Base-by-base conservation (phyloP, 805 yeast species). In the Cyberlindnera suaveolens region DNA sequence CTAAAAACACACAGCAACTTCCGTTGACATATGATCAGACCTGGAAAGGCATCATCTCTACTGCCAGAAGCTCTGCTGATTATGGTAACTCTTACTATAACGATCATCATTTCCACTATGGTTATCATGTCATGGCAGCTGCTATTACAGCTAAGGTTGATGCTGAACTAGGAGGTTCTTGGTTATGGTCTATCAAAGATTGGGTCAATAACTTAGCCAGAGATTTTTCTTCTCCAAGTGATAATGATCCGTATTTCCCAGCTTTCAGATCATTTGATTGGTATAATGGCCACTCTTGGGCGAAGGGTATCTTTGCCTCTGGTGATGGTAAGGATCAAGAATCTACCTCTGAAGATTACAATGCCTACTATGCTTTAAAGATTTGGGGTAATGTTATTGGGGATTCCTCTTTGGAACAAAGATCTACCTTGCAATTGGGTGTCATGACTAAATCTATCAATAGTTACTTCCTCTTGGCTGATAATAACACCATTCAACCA, bases 311-410 rank as follows among this genome's bases (percentile, higher is more conserved):
- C 16, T 80, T 76, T 53, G 72, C 77, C 30, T 71, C 80, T 47
- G 85, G 85, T 7, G 90, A 84, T 61, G 90, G 91, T 26, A 80
- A 80, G 51, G 85, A 83, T 60, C 80, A 84, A 59, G 90, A 84
- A 61, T 78, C 85, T 0, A 74, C 80, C 17, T 78, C 85, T 11
- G 90, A 84, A 58, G 90, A 84, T 59, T 82, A 82, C 49, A 83
- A 84, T 56, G 79, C 82, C 42, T 72, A 77, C 3, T 81, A 80
- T 57, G 88, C 82, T 2, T 67, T 82, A 66, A 81, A 80, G 54
- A 61, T 84, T 31, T 82, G 80, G 77, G 89, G 78, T 13, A 61
- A 68, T 39, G 78, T 77, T 1, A 67, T 75, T 39, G 74, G 73
- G 1, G 80, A 83, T 54, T 36, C 49, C 13, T 64, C 72, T 17